Base-by-base conservation (phyloP, 805 yeast genomes). In the Monosporozyma servazzii region DNA sequence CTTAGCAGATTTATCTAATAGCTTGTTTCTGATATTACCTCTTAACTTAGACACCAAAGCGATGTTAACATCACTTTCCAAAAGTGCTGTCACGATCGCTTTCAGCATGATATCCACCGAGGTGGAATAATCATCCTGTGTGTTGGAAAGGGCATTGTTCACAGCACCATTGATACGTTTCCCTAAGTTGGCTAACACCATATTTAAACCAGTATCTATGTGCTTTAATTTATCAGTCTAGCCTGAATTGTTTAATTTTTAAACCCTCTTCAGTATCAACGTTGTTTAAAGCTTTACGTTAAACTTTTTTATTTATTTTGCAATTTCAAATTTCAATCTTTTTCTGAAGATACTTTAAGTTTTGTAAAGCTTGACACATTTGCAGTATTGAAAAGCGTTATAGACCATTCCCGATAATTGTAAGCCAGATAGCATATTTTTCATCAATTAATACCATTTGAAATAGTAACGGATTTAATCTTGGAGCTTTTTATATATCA, bases 61-160 rank as follows among this genome's bases (percentile, higher is more conserved):
- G 64, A 93, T 82, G 63, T 93, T 93, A 23, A 91, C 98, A 69
- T 91, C 99, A n/a, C 93, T 78, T 68, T 90, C 96, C 52, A 93
- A 73, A 52, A 91, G 76, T 0, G 99, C 99, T 53, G 86, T 83
- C 53, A 95, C 87, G 48, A 91, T 83, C 60, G 86, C 95, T 66
- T 91, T 91, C 59, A 93, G 72, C 84, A 90, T 79, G 31, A 66
- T 66, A 61, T 84, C 88, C 48, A 86, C 76, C 13, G 83, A 84
- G 29, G 73, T 67, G 37, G 70, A 72, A 56, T 76, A 76, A 51
- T 82, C 87, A 54, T 79, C 84, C 40, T 79, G 75, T 17, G 74
- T 77, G 48, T 67, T 71, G 7, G 87, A 71, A 37, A 86, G 72
- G 45, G 85, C 81, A 53, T 77, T 79, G 45, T 81, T 73, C 49